These are phyloP conservation scores for Craspedostauros australis DNA, from an alignment of 108 stramenopile species.

Conservation along the genomic window DNA sequence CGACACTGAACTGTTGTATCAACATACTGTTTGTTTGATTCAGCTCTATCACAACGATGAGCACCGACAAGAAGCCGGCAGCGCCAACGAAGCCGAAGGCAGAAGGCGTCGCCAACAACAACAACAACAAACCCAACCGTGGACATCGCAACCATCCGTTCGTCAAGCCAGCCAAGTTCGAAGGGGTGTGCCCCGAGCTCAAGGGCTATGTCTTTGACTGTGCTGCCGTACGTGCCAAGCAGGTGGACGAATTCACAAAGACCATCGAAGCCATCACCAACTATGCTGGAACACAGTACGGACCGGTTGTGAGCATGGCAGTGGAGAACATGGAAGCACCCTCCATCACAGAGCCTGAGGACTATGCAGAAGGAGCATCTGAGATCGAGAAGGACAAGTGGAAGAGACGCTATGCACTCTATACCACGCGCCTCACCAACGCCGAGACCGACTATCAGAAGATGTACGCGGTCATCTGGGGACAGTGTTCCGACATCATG, in stretches of 20 bases:
- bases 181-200: neutral
- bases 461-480: conserved; percentile 7
- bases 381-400: neutral
- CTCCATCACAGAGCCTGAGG: neutral
- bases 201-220: conserved; percentile 2
- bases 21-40: no score
- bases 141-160: no score
- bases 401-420: neutral
- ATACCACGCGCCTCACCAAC: neutral
- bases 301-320: neutral
- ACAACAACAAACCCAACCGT: no score
- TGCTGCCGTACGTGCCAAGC: neutral
- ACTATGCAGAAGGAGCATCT: neutral
- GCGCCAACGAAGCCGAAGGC: no score
- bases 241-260: neutral
- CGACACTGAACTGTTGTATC: no score
- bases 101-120: no score
- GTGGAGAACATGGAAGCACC: neutral
- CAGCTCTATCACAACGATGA: no score
- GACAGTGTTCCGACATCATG: conserved; percentile 20
- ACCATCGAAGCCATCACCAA: neutral
- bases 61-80: no score
- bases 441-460: neutral
- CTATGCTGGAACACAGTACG: conserved; percentile 2
- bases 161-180: no score